Conservation (phyloP, 2,329 filamentous ascomycete species). For the Grosmannia serpens region DNA sequence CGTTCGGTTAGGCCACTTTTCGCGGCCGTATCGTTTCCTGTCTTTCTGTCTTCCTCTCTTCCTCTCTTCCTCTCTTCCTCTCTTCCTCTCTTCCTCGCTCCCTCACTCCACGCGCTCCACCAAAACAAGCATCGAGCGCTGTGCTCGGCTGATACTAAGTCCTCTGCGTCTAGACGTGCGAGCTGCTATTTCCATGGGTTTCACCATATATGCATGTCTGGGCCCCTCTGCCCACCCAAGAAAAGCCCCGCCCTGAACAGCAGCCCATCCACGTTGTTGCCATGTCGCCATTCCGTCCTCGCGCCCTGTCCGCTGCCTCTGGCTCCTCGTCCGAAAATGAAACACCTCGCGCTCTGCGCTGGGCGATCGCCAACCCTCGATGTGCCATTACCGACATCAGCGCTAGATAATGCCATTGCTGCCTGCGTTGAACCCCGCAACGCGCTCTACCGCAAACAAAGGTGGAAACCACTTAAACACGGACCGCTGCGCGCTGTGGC, state of each 20-base stretch:
- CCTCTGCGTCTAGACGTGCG: neutral
- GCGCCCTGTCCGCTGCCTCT: neutral
- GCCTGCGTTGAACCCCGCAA: neutral
- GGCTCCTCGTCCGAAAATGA: neutral
- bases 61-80: too few species aligned
- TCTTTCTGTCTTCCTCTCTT: too few species aligned
- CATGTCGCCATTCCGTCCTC: neutral
- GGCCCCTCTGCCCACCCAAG: neutral
- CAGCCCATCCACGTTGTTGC: neutral
- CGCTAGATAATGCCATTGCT: neutral
- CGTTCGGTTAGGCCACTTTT: neutral
- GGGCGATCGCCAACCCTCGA: neutral
- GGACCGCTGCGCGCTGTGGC: neutral
- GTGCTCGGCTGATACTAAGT: neutral
- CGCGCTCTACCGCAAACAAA: neutral
- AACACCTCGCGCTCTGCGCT: neutral
- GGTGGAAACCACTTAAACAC: slow-evolving; percentile 4
- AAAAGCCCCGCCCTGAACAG: neutral
- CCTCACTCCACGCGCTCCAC: neutral
- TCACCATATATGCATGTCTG: neutral
- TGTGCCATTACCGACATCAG: neutral
- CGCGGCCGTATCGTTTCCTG: neutral
- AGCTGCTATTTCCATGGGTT: neutral
- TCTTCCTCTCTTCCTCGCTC: too few species aligned
- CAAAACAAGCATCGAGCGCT: neutral